Conservation (phyloP, 78 protist genomes). For the Dictyostelium discoideum region dicty_2.7 NC_007089.4:593001-593500, state of each 20-base stretch:
- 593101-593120: background rate
- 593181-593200: background rate
- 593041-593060: background rate
- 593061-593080: background rate
- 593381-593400: background rate
- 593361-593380: background rate
- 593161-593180: constrained; percentile 28
- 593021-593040: background rate
- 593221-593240: background rate
- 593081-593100: background rate
- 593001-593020: background rate
- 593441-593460: constrained; percentile 6
- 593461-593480: background rate
- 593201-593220: background rate
- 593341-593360: background rate
- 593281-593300: background rate
- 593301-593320: background rate
- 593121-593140: background rate
- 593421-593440: constrained; percentile 9
- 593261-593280: constrained; percentile 25
- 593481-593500: constrained; percentile 15
- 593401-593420: constrained; percentile 11
- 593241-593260: constrained; percentile 11
- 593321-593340: background rate
- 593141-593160: background rate